Conservation (phyloP, 2,329 filamentous ascomycete species). For the Claviceps purpurea region DNA sequence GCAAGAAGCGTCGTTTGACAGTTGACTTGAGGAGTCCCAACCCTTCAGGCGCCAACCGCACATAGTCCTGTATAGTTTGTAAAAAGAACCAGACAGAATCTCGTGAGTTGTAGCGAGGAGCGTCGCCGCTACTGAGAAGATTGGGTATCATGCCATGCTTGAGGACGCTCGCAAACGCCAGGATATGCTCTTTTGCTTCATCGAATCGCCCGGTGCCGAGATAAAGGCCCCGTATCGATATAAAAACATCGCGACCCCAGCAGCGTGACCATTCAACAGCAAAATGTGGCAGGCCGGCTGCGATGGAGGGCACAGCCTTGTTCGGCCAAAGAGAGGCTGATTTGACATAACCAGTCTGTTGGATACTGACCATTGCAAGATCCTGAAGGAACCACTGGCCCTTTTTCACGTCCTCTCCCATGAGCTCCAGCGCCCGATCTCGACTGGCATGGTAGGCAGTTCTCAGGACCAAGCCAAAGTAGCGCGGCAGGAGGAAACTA, state of each 20-base stretch:
- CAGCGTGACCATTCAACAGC: slow-evolving; percentile 87
- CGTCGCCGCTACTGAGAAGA: slow-evolving; percentile 69
- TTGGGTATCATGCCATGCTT: slow-evolving; percentile 99
- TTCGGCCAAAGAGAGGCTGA: slow-evolving; percentile 84
- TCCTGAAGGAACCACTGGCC: slow-evolving; percentile 84
- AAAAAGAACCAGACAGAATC: slow-evolving; percentile 98
- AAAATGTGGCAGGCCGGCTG: slow-evolving; percentile 89
- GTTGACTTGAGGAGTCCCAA: slow-evolving; percentile 58
- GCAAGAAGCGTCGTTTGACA: slow-evolving; percentile 74
- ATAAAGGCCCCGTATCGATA: slow-evolving; percentile 82
- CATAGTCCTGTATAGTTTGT: slow-evolving; percentile 91
- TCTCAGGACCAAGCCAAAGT: slow-evolving; percentile 80
- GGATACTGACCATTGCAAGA: slow-evolving; percentile 80
- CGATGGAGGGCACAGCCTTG: slow-evolving; percentile 72
- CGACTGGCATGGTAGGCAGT: slow-evolving; percentile 78
- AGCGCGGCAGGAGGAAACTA: slow-evolving; percentile 79
- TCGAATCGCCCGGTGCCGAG: slow-evolving; percentile 78
- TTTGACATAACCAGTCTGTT: slow-evolving; percentile 78
- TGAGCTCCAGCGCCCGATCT: slow-evolving; percentile 63
- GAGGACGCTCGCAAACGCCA: slow-evolving; percentile 86
- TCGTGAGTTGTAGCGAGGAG: slow-evolving; percentile 85
- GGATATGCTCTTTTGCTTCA: slow-evolving; percentile 86
- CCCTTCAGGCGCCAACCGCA: slow-evolving; percentile 67
- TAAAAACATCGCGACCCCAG: slow-evolving; percentile 96
- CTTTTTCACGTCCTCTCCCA: slow-evolving; percentile 62